These are phyloP conservation scores for Holtermannia corniformis DNA, from an alignment of 768 basidiomycete genomes.

Conservation along the genomic window DNA sequence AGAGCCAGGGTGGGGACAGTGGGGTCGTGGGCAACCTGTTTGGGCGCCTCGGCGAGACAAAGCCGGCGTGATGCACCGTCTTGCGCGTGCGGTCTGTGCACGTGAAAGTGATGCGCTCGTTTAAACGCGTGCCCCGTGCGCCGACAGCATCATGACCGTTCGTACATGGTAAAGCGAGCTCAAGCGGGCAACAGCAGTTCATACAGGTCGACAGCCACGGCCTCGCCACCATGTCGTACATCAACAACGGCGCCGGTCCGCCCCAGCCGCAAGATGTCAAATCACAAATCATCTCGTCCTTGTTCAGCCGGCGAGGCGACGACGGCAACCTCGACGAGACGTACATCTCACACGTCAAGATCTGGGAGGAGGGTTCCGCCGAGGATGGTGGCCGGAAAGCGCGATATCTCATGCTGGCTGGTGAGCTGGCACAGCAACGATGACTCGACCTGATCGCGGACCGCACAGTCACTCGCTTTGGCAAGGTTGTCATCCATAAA, in stretches of 20 bases:
- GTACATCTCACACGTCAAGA: constrained; percentile 82
- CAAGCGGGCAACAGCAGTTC: not conserved
- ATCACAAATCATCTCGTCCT: constrained; percentile 61
- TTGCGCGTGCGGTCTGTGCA: not conserved
- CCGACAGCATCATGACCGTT: not conserved
- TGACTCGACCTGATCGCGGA: not conserved
- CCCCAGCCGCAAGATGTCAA: constrained; percentile 17
- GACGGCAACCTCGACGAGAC: constrained; percentile 59
- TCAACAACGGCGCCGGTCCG: not conserved
- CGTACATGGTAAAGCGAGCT: too few relatives aligned
- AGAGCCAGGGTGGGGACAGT: constrained; percentile 74
- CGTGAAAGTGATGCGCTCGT: not conserved
- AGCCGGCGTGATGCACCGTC: not conserved
- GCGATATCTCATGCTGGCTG: constrained; percentile 79
- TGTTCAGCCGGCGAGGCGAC: constrained; percentile 65
- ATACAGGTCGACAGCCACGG: too few relatives aligned
- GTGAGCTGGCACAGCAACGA: constrained; percentile 49
- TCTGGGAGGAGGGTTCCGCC: constrained; percentile 72
- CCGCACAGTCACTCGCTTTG: constrained; percentile 27
- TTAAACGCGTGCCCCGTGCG: constrained; percentile 1
- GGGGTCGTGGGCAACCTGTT: constrained; percentile 88
- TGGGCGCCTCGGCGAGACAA: constrained; percentile 61
- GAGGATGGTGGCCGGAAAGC: constrained; percentile 64
- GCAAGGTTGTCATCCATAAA: constrained; percentile 63
- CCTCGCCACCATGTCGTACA: not conserved